Conservation (phyloP, 2,329 filamentous ascomycete species). For the Sporothrix brasiliensis region DNA sequence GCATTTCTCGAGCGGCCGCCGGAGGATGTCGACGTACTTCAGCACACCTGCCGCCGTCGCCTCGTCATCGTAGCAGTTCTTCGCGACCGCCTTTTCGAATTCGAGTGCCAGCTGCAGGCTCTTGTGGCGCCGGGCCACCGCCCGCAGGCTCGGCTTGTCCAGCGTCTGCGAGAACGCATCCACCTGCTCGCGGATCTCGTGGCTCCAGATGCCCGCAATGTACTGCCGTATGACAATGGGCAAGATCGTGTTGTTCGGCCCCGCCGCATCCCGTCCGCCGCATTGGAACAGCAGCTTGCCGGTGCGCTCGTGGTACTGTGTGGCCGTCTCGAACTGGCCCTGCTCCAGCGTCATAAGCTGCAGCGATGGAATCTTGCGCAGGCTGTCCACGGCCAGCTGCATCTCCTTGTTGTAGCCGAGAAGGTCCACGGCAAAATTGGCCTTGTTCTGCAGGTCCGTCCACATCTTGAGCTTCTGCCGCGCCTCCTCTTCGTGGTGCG, state of each 20-base stretch:
- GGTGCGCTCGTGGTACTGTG: constrained; percentile 54
- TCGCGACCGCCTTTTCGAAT: constrained; percentile 57
- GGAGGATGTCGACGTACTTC: constrained; percentile 57
- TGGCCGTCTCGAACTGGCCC: constrained; percentile 54
- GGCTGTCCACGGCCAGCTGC: constrained; percentile 49
- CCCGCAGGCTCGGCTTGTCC: constrained; percentile 44
- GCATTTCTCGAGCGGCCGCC: constrained; percentile 42
- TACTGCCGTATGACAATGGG: constrained; percentile 50
- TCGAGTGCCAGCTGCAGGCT: constrained; percentile 59
- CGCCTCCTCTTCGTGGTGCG: constrained; percentile 45
- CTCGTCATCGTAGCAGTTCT: constrained; percentile 49
- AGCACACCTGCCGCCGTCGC: constrained; percentile 46
- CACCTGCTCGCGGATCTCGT: constrained; percentile 51
- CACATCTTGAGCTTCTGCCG: constrained; percentile 50
- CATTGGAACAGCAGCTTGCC: constrained; percentile 47
- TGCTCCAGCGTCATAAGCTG: constrained; percentile 60
- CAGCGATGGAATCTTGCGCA: constrained; percentile 57
- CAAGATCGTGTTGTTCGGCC: constrained; percentile 37
- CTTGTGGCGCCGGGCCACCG: constrained; percentile 55
- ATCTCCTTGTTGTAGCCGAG: constrained; percentile 58
- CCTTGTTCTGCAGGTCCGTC: constrained; percentile 49
- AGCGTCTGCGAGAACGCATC: constrained; percentile 41
- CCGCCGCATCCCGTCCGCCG: constrained; percentile 38
- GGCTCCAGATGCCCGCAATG: constrained; percentile 55
- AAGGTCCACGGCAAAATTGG: constrained; percentile 51